Percentiles rank a stretch among this genome's conserved stretches.
Evolutionary conservation across 2,329 filamentous ascomycete genomes (phyloP).

Genomic region (Pezizomycotina sp.): DNA sequence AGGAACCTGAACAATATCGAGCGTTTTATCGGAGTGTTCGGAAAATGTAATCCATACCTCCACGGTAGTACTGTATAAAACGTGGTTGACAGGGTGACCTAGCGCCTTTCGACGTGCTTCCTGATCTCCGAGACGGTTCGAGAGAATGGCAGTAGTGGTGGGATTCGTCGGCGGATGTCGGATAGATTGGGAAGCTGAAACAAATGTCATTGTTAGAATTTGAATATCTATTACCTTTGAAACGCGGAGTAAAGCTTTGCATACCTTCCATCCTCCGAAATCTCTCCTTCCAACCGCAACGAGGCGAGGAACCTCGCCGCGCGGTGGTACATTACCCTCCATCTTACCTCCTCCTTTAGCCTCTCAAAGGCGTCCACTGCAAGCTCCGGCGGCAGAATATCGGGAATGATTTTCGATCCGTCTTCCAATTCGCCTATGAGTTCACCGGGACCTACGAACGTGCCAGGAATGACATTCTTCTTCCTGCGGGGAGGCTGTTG

Average conservation of each 20-base stretch:
- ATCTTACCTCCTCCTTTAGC: constrained; percentile 58
- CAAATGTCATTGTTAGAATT: constrained; percentile 3
- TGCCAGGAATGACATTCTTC: constrained; percentile 23
- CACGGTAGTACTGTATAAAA: constrained; percentile 87
- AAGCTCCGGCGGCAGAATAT: constrained; percentile 46
- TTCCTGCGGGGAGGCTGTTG: constrained; percentile 16
- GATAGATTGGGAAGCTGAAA: constrained; percentile 64
- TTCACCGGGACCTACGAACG: constrained; percentile 34
- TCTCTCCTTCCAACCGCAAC: constrained; percentile 73
- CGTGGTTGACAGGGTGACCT: constrained; percentile 75
- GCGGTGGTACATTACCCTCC: constrained; percentile 85
- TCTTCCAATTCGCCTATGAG: constrained; percentile 58
- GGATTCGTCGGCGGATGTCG: constrained; percentile 84
- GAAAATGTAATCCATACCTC: constrained; percentile 80
- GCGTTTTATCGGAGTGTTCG: constrained; percentile 90
- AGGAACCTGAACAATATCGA: constrained; percentile 67
- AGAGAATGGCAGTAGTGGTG: constrained; percentile 60
- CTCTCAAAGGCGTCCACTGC: constrained; percentile 48
- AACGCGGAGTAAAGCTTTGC: constrained; percentile 3
- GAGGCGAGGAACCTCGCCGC: constrained; percentile 76
- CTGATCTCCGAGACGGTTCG: constrained; percentile 54
- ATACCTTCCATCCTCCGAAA: constrained; percentile 43
- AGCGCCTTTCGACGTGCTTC: constrained; percentile 50
- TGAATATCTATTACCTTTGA: not conserved
- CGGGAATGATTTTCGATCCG: constrained; percentile 48